A percentile compares a stretch with the other conserved stretches of the same genome.
These are phyloP conservation scores for Dendrocalamus latiflorus DNA, from an alignment of 202 grass and related monocot species.

Conservation along the genomic window DNA sequence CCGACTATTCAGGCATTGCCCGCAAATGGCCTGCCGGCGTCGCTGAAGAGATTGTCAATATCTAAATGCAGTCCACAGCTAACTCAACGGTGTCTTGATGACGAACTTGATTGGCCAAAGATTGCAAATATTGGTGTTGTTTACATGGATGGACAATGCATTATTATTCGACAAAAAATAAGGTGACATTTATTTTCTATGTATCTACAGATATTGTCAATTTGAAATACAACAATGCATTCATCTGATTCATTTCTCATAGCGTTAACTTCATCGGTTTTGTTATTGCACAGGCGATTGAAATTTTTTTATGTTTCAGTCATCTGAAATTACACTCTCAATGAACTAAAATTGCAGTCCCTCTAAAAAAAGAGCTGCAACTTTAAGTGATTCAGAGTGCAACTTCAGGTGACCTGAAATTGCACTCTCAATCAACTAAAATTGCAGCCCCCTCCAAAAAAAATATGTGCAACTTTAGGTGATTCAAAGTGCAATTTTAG, in stretches of 20 bases:
- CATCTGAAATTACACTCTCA: too few relatives aligned
- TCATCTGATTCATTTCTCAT: neutral
- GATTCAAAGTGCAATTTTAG: too few relatives aligned
- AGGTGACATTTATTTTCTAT: neutral
- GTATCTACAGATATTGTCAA: neutral
- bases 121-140: neutral
- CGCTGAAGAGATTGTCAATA: constrained; percentile 29
- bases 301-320: too few relatives aligned
- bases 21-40: constrained; percentile 14
- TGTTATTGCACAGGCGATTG: too few relatives aligned
- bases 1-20: constrained; percentile 24
- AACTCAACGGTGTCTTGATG: constrained; percentile 13
- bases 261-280: neutral
- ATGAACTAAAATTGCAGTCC: too few relatives aligned
- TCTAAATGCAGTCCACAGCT: constrained; percentile 8
- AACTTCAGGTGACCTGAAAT: too few relatives aligned
- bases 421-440: too few relatives aligned
- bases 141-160: constrained; percentile 21
- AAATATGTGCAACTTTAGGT: too few relatives aligned
- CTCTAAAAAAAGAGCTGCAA: too few relatives aligned
- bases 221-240: neutral
- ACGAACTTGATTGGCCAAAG: constrained; percentile 20
- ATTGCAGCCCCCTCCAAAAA: too few relatives aligned
- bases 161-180: neutral
- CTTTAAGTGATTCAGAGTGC: too few relatives aligned